phyloP scores from a whole-genome alignment of 2,329 filamentous ascomycete genomes.

The Alternaria dauci region DNA sequence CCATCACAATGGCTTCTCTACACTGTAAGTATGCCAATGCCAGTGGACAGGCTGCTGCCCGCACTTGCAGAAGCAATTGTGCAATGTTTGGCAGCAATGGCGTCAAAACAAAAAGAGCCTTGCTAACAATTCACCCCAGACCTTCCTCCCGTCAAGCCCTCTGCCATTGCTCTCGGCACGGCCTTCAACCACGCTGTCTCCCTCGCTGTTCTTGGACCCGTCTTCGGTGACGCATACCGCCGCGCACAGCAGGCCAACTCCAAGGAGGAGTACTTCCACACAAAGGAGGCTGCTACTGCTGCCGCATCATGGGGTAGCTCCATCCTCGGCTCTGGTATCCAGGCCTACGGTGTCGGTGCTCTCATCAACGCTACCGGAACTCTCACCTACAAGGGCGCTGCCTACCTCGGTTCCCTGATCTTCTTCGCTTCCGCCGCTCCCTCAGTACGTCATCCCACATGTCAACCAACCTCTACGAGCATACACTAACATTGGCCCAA shows the following conservation, averaged over 20 bases:
- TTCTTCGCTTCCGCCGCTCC: conserved; percentile 92
- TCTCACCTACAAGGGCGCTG: conserved; percentile 94
- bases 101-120: conserved; percentile 14
- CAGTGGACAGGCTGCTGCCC: neutral
- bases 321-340: conserved; percentile 84
- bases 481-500: conserved; percentile 29
- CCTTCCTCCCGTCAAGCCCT: conserved; percentile 90
- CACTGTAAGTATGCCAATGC: conserved; percentile 59
- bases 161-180: conserved; percentile 94
- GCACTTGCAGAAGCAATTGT: conserved; percentile 21
- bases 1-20: conserved; percentile 65
- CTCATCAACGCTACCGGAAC: conserved; percentile 91
- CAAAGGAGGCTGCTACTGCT: conserved; percentile 88
- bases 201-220: conserved; percentile 82
- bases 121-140: conserved; percentile 55
- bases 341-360: conserved; percentile 88
- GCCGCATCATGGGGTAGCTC: conserved; percentile 91
- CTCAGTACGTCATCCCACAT: conserved; percentile 67
- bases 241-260: conserved; percentile 89
- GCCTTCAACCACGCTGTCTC: conserved; percentile 94
- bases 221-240: conserved; percentile 95
- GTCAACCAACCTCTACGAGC: neutral
- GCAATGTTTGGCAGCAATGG: conserved; percentile 11
- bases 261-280: conserved; percentile 95
- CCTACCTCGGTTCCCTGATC: conserved; percentile 89